phyloP scores from a whole-genome alignment of 139 green algal species.

The Chlorella ohadii region DNA sequence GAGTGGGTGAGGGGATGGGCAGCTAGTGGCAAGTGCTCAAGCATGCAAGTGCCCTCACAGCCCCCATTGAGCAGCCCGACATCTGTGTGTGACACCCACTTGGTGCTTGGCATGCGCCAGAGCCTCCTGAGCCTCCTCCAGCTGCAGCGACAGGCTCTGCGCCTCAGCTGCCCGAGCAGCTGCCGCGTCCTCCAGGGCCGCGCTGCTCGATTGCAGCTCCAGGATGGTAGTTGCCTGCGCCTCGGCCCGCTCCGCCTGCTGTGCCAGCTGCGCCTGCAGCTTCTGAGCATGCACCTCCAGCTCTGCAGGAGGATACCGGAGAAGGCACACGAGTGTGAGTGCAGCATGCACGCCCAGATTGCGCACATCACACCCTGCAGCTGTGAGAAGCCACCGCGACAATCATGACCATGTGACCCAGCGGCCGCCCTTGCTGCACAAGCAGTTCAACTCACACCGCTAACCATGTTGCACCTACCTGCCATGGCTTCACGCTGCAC shows the following conservation, averaged over 20 bases:
- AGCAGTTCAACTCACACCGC: too few species aligned
- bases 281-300: neutral
- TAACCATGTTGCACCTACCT: neutral
- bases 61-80: too few species aligned
- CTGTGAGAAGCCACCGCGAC: too few species aligned
- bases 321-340: neutral
- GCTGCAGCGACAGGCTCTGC: neutral
- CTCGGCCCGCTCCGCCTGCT: neutral
- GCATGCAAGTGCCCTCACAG: too few species aligned
- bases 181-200: neutral
- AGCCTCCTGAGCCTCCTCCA: neutral
- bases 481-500: neutral
- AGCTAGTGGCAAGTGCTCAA: too few species aligned
- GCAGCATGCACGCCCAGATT: neutral
- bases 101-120: neutral
- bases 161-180: neutral
- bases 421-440: too few species aligned
- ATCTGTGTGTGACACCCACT: neutral
- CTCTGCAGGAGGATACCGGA: neutral
- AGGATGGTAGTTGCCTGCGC: too few species aligned
- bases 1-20: neutral
- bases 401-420: too few species aligned
- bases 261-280: neutral
- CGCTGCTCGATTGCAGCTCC: constrained; percentile 17
- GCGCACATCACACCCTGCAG: too few species aligned